A percentile compares a stretch with the other conserved stretches of the same genome.
These are phyloP conservation scores for Neonectria magnoliae DNA, from an alignment of 2,329 filamentous ascomycete species.

Conservation along the genomic window DNA sequence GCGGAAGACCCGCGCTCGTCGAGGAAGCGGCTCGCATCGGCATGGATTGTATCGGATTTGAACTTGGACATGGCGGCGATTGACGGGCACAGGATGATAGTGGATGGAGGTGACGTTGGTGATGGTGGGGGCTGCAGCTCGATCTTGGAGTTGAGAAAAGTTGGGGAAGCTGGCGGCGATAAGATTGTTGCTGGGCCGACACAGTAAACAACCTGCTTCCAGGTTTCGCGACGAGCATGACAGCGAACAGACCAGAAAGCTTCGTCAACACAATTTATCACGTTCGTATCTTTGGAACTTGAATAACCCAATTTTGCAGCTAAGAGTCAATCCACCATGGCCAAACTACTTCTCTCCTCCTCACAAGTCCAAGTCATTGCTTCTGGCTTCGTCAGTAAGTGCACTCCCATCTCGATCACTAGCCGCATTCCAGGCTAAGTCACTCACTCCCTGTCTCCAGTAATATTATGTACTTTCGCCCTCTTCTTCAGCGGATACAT, in stretches of 20 bases:
- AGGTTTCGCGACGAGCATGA: slow-evolving; percentile 27
- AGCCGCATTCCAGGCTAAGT: slow-evolving; percentile 30
- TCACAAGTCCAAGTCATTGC: slow-evolving; percentile 76
- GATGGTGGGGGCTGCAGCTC: slow-evolving; percentile 24
- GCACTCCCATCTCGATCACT: slow-evolving; percentile 20
- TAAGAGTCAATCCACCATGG: slow-evolving; percentile 37
- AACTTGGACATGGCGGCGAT: slow-evolving; percentile 47
- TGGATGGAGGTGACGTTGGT: slow-evolving; percentile 21
- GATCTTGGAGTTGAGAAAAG: slow-evolving; percentile 35
- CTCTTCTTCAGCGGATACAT: slow-evolving; percentile 90
- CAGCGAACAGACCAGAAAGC: slow-evolving; percentile 20
- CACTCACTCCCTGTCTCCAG: slow-evolving; percentile 49
- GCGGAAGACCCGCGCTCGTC: slow-evolving; percentile 88
- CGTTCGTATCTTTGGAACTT: background rate
- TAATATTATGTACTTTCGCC: slow-evolving; percentile 80
- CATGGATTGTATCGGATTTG: slow-evolving; percentile 69
- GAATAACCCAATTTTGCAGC: background rate
- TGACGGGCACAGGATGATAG: slow-evolving; percentile 19
- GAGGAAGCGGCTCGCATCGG: slow-evolving; percentile 83
- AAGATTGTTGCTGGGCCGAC: slow-evolving; percentile 60
- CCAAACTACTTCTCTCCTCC: slow-evolving; percentile 70
- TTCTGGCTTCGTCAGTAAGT: slow-evolving; percentile 70
- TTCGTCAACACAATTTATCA: slow-evolving; percentile 1
- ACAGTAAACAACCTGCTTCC: slow-evolving; percentile 33
- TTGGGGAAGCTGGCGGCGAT: slow-evolving; percentile 40